Base-by-base conservation (phyloP, 495 filamentous ascomycete genomes). In the Neurospora sp. region DNA sequence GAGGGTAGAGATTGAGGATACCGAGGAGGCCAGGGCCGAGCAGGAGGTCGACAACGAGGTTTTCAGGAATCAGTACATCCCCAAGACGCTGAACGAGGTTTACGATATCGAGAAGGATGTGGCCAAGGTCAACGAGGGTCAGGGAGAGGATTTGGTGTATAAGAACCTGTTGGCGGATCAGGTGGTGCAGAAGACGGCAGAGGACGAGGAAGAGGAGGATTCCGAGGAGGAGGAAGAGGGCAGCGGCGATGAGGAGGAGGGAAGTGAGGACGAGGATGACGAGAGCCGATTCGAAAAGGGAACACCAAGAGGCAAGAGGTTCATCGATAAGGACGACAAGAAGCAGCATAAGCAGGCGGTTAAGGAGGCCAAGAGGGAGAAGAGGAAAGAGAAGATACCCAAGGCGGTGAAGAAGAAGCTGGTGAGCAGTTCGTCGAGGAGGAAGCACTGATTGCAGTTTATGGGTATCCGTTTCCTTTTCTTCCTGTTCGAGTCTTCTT, bases 61-160 rank as follows among this genome's bases (percentile, higher is more conserved):
- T 10, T 99, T 97, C 84, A 89, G 95, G 75, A 90, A 97, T 76
- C 93, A 97, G 77, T 98, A 93, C 78, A 98, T 99, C 66, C 96
- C 96, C 5, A 93, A 96, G 80, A 97, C 91, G 0, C 82, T 99
- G 59, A 91, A 98, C 76, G 92, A 98, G 73, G 96, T 98, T 1
- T 98, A 97, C 76, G 96, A 99, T 78, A 87, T 97, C 68, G 96
- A 98, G 82, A 90, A 94, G 75, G 96, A 98, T 75, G 91, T 90
- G 7, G 89, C 93, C 73, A 89, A 89, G 79, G 86, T 97, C 3
- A 88, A 88, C 2, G 86, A 89, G 20, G 94, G 92, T 11, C 84
- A 90, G 61, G 92, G 89, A 68, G 87, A 87, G 1, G 89, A 90
- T 38, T 85, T 97, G 14, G 88, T 97, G 3, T 99, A 98, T 78